Conservation (phyloP, 176 grass and related monocot species). For the Musa itinerans region DNA sequence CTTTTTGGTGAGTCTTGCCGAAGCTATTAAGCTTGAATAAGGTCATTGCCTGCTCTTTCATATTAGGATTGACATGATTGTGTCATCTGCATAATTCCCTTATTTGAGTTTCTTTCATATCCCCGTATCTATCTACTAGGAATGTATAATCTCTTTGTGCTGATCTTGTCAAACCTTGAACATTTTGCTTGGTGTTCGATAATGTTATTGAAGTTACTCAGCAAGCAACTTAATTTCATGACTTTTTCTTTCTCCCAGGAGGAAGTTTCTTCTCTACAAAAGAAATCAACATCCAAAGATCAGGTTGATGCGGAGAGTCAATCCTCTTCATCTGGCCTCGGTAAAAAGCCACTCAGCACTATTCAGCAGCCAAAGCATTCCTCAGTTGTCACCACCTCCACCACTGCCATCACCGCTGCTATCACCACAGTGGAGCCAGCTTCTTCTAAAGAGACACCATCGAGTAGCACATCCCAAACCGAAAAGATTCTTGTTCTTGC, state of each 20-base stretch:
- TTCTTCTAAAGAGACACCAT: conserved; percentile 23
- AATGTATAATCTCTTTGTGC: too few relatives aligned
- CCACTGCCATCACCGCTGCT: conserved; percentile 16
- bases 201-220: background rate
- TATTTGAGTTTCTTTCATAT: too few relatives aligned
- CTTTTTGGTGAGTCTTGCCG: too few relatives aligned
- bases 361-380: conserved; percentile 47
- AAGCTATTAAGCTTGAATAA: too few relatives aligned
- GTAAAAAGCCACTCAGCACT: conserved; percentile 38
- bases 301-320: conserved; percentile 40
- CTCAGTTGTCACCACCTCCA: conserved; percentile 23
- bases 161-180: background rate
- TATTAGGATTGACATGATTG: too few relatives aligned
- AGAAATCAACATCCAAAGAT: conserved; percentile 41
- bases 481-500: conserved; percentile 28
- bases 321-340: conserved; percentile 37
- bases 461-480: conserved; percentile 26
- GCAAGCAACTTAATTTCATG: background rate
- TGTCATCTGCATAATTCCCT: too few relatives aligned
- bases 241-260: conserved; percentile 51
- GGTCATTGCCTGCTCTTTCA: too few relatives aligned
- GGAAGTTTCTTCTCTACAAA: conserved; percentile 33
- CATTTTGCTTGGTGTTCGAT: background rate
- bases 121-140: too few relatives aligned
- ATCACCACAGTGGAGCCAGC: conserved; percentile 15